phyloP scores from a whole-genome alignment of 371 early-diverging fungal genomes.

The Basidiobolus meristosporus region DNA sequence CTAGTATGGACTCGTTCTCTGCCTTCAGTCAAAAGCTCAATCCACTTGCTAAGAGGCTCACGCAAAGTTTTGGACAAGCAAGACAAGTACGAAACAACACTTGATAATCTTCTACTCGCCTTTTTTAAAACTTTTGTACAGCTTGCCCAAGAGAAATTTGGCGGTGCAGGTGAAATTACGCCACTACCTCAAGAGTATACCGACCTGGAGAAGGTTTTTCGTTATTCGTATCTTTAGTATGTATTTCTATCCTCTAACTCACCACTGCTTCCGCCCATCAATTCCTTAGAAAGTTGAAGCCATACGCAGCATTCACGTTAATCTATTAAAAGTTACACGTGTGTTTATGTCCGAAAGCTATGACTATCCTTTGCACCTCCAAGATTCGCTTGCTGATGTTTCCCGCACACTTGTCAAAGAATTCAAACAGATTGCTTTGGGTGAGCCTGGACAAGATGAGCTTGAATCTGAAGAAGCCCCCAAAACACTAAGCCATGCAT shows the following conservation, averaged over 20 bases:
- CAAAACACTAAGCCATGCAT: slow-evolving; percentile 48
- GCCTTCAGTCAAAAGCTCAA: no score
- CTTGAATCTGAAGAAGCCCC: slow-evolving; percentile 9
- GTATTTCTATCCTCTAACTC: no score
- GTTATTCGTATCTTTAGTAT: no score
- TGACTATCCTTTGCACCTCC: slow-evolving; percentile 56
- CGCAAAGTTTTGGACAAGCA: no score
- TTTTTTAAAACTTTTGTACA: no score
- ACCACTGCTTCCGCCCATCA: no score
- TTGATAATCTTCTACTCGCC: no score
- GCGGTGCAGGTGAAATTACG: slow-evolving; percentile 54
- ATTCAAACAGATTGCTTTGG: slow-evolving; percentile 12
- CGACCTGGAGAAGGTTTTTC: slow-evolving; percentile 46
- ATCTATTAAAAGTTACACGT: slow-evolving; percentile 49
- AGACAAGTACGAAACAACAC: no score
- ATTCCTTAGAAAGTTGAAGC: slow-evolving; percentile 41
- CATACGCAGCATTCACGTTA: slow-evolving; percentile 34
- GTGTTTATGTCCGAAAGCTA: slow-evolving; percentile 49
- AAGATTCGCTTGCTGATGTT: slow-evolving; percentile 45
- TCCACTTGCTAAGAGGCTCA: no score
- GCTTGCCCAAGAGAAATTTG: slow-evolving; percentile 79
- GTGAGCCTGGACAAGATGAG: background rate
- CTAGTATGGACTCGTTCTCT: no score
- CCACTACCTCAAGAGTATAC: slow-evolving; percentile 81
- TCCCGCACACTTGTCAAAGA: slow-evolving; percentile 36